Conservation (phyloP, 176 grass and related monocot genomes). For the Puya raimondii region DNA sequence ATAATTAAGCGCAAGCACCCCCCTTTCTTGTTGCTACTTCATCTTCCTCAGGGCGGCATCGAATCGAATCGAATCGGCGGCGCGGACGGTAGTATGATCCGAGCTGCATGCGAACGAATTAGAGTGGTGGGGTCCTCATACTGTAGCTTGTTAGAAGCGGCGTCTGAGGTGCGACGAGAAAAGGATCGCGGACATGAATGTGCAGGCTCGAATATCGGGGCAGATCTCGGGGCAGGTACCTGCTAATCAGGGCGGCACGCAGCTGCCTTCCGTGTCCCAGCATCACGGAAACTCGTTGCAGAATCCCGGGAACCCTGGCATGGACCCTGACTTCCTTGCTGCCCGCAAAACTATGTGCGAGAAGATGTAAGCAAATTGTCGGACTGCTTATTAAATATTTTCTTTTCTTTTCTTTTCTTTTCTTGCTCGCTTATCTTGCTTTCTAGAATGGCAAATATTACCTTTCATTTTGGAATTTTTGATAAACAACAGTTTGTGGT, state of each 20-base stretch:
- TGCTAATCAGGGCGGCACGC: slow-evolving; percentile 35
- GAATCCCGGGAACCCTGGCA: slow-evolving; percentile 14
- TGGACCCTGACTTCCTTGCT: slow-evolving; percentile 29
- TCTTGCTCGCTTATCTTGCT: too few species aligned
- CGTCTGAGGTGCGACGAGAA: not conserved
- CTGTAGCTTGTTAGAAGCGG: not conserved
- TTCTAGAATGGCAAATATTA: not conserved
- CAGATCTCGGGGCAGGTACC: slow-evolving; percentile 44
- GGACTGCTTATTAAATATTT: not conserved
- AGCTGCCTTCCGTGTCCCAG: slow-evolving; percentile 24
- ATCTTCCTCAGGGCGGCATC: too few species aligned
- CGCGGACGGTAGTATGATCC: too few species aligned
- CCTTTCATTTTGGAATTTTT: not conserved
- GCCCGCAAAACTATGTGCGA: slow-evolving; percentile 32
- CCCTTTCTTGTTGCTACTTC: too few species aligned
- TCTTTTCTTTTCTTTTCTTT: not conserved
- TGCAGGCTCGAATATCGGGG: slow-evolving; percentile 54
- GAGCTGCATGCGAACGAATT: not conserved
- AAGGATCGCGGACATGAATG: slow-evolving; percentile 37
- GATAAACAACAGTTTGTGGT: not conserved
- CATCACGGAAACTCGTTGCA: slow-evolving; percentile 38
- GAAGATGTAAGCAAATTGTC: slow-evolving; percentile 44
- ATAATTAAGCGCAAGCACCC: too few species aligned
- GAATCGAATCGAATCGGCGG: too few species aligned
- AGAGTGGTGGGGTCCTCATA: not conserved